phyloP scores from a whole-genome alignment of 2,329 filamentous ascomycete genomes.

The Trichoderma atroviride region DNA sequence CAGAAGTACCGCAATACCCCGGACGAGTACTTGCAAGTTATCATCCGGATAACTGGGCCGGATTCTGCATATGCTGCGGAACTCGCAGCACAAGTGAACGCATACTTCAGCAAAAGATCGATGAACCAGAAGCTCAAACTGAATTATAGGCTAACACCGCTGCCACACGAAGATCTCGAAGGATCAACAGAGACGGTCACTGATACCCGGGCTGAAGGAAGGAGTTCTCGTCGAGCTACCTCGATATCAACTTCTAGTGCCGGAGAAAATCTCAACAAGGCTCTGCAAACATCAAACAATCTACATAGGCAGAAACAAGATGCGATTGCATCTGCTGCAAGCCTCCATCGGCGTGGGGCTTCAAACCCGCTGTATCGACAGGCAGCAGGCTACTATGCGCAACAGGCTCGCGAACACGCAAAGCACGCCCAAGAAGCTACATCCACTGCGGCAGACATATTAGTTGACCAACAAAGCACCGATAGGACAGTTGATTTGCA shows the following conservation, averaged over 20 bases:
- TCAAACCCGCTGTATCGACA: constrained; percentile 75
- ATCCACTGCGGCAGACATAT: constrained; percentile 68
- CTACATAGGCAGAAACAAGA: constrained; percentile 39
- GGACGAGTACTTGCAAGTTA: constrained; percentile 45
- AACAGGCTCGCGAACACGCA: constrained; percentile 67
- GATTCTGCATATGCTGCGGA: constrained; percentile 43
- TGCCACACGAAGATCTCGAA: constrained; percentile 32
- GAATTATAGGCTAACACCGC: constrained; percentile 44
- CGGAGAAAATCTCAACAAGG: constrained; percentile 34
- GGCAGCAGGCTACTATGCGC: constrained; percentile 74
- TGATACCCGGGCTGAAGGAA: background rate
- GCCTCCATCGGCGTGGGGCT: constrained; percentile 53
- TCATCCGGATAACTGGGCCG: constrained; percentile 46
- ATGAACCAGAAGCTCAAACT: constrained; percentile 43
- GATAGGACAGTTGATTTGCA: constrained; percentile 72
- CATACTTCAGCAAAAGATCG: constrained; percentile 46
- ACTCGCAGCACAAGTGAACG: constrained; percentile 46
- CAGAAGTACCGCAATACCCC: constrained; percentile 49
- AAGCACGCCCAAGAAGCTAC: constrained; percentile 59
- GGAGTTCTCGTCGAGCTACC: background rate
- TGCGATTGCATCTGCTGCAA: constrained; percentile 43
- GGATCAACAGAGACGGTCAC: background rate
- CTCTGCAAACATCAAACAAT: constrained; percentile 35
- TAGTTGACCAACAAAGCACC: constrained; percentile 69
- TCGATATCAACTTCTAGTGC: constrained; percentile 1